Evolutionary conservation across 2,329 filamentous ascomycete species (phyloP).

Genomic region (Verticillium longisporum): DNA sequence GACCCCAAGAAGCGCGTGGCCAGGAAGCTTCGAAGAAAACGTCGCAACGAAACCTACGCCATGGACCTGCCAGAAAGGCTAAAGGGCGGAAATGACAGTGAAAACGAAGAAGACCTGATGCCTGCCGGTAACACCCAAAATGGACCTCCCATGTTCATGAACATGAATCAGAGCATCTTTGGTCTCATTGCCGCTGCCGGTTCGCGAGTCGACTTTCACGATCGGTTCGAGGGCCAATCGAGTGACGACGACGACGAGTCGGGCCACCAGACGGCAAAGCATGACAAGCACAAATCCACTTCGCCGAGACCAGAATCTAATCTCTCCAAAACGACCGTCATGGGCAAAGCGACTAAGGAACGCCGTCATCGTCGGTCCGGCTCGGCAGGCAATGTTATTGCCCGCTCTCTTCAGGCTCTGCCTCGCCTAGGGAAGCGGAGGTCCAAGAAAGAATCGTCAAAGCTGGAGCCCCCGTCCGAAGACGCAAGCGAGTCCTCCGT

Average conservation of each 20-base stretch:
- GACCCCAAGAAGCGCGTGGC: conserved; percentile 29
- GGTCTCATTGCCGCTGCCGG: conserved; percentile 86
- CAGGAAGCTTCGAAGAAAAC: conserved; percentile 38
- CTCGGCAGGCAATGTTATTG: conserved; percentile 54
- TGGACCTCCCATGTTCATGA: conserved; percentile 48
- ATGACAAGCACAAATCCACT: conserved; percentile 32
- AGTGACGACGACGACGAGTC: conserved; percentile 68
- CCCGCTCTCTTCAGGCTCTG: conserved; percentile 59
- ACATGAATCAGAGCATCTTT: conserved; percentile 93
- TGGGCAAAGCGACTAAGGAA: conserved; percentile 26
- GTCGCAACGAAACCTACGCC: conserved; percentile 29
- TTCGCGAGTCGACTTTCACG: conserved; percentile 73
- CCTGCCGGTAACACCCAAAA: conserved; percentile 24
- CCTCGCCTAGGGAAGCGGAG: conserved; percentile 28
- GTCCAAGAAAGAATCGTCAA: conserved; percentile 3
- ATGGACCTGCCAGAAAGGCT: conserved; percentile 48
- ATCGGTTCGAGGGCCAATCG: conserved; percentile 70
- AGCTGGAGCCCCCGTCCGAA: conserved; percentile 27
- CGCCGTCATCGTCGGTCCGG: conserved; percentile 11
- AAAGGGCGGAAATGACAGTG: conserved; percentile 41
- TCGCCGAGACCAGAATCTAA: conserved; percentile 20
- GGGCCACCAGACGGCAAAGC: conserved; percentile 18
- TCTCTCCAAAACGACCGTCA: conserved; percentile 21
- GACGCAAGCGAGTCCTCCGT: conserved; percentile 21
- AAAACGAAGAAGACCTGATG: conserved; percentile 40